phyloP scores from a whole-genome alignment of 768 basidiomycete species.

The Podaxis pistillaris region DNA sequence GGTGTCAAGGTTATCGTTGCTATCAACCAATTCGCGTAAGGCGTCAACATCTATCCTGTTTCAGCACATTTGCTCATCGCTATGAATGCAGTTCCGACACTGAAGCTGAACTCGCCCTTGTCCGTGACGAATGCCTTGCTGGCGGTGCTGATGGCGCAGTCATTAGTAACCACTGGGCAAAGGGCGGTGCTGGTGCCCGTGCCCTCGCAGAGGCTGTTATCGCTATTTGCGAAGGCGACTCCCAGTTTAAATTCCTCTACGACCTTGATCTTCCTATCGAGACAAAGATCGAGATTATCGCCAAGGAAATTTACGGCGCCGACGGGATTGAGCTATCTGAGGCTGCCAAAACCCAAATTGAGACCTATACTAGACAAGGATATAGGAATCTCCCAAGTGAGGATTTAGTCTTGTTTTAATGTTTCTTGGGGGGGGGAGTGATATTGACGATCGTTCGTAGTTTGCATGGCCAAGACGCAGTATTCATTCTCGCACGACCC shows the following conservation, averaged over 20 bases:
- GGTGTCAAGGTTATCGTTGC: conserved; percentile 95
- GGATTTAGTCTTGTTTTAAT: conserved; percentile 24
- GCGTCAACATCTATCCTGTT: conserved; percentile 18
- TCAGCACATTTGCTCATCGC: conserved; percentile 3
- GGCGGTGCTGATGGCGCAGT: conserved; percentile 95
- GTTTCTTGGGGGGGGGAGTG: neutral
- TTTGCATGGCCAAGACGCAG: conserved; percentile 98
- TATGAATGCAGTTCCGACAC: conserved; percentile 71
- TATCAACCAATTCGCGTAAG: conserved; percentile 93
- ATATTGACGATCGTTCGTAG: conserved; percentile 34
- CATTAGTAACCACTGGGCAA: conserved; percentile 96
- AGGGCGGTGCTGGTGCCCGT: conserved; percentile 89
- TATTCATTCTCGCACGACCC: conserved; percentile 97
- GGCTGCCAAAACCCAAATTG: conserved; percentile 79
- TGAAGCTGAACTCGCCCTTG: conserved; percentile 81
- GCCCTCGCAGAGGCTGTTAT: conserved; percentile 93
- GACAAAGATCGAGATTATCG: conserved; percentile 86
- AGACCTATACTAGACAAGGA: conserved; percentile 90
- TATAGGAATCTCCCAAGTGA: conserved; percentile 75
- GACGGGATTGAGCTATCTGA: conserved; percentile 88
- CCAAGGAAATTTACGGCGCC: conserved; percentile 91
- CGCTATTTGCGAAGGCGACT: conserved; percentile 76
- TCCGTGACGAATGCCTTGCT: conserved; percentile 74
- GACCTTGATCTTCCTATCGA: conserved; percentile 80
- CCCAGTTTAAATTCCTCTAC: conserved; percentile 92